Conservation (phyloP, 169 alveolate species). For the Plasmodium berghei region DNA sequence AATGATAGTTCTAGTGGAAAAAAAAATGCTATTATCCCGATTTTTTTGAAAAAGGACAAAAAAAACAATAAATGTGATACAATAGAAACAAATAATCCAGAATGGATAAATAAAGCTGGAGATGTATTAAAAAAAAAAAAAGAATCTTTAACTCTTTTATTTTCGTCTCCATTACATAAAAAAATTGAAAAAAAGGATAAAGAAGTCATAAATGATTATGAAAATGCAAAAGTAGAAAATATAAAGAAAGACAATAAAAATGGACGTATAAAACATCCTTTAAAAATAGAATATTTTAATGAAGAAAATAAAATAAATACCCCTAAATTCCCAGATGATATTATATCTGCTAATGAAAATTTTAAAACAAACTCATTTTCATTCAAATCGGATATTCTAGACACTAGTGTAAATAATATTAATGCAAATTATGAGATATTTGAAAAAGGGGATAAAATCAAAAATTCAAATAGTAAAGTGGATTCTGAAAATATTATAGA, state of each 20-base stretch:
- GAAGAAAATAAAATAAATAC: constrained; percentile 4
- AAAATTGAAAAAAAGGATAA: no score
- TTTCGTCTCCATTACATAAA: no score
- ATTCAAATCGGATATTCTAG: no score
- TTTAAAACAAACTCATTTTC: background rate
- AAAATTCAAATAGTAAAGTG: constrained; percentile 11
- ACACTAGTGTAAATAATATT: background rate
- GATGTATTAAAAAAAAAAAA: no score
- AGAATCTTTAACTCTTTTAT: no score
- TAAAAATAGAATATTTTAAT: no score
- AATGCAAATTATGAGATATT: constrained; percentile 4
- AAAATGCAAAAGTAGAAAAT: constrained; percentile 23
- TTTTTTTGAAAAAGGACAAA: no score
- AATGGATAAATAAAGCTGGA: no score
- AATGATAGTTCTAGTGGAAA: no score
- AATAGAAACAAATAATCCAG: no score
- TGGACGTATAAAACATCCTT: background rate
- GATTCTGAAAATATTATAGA: constrained; percentile 18
- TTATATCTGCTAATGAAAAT: background rate
- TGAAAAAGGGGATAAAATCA: constrained; percentile 13
- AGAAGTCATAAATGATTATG: background rate
- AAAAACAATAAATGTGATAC: no score
- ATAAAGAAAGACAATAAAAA: background rate
- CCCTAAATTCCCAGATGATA: constrained; percentile 66
- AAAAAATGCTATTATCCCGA: no score